Base-by-base conservation (phyloP, 768 basidiomycete genomes). In the Ramaria rubella region DNA sequence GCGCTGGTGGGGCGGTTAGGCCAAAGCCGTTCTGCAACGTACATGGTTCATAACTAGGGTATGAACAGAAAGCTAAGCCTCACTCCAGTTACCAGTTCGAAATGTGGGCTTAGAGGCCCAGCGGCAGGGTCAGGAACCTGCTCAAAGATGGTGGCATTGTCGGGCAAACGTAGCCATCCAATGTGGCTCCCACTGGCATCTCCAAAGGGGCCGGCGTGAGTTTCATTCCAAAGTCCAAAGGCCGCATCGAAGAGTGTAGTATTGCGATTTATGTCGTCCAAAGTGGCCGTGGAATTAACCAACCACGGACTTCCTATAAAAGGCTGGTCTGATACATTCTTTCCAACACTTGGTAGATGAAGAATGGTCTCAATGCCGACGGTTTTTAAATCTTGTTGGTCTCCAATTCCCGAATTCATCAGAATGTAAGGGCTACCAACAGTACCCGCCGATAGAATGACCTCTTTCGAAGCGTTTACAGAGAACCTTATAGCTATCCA, bases 11-110 rank as follows among this genome's bases (percentile, higher is more conserved):
- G 2, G n/a, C 29, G 14, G 12, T 27, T 27, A 15, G n/a, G 15
- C 7, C 14, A 24, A 21, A 8, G 31, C 31, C 19, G 19, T 15
- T 8, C 7, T 29, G 19, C 49, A 29, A n/a, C 8, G 15, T 23
- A 50, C 12, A 19, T 15, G 8, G 15, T 6, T 24, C 8, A 30
- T n/a, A 29, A 29, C 17, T 8, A 8, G 31, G 11, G 21, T 50
- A 8, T 34, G 49, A 8, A 24, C 9, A 34, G 8, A 6, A 52
- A 7, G 21, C 23, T 7, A n/a, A 12, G 19, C 21, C 72, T 34
- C 62, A 73, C 74, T 31, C 52, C 68, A 76, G 6, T 67, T 76
- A 70, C 52, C 2, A 72, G 50, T 55, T 76, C 75, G 30, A 63
- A 64, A 57, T 77, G 73, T 4, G 73, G 59, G 0, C 72, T 55